Evolutionary conservation across 1,139 yeast genomes (phyloP), one percentile per base, ranked within the genome.

Genomic region (Zhuliangozyma blackwelliae): DNA sequence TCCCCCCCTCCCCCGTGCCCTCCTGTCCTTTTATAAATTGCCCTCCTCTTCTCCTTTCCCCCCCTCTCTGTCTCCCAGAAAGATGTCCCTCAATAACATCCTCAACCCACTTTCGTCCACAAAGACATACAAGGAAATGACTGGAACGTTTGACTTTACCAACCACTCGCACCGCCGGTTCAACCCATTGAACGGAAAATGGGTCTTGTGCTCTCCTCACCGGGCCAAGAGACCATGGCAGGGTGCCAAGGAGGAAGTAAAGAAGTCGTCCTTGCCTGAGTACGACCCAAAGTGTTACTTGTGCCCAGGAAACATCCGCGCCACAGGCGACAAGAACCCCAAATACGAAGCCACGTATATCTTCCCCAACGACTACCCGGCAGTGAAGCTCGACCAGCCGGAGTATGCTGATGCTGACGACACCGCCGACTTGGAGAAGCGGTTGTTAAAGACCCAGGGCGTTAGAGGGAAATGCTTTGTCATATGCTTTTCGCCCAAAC

Each of bases 161-260:
- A 74, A 75, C 47, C 75, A 75, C 48, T 74, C 88, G 3, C 92
- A 82, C 51, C 74, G 87, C 43, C 72, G 92, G 33, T 77, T 63
- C 57, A 83, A 83, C 49, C 88, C 87, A 6, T 68, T 82, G 44
- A 71, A 82, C 20, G 74, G 77, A 38, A 59, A 72, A 20, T 81
- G 81, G 75, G 77, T 83, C 25, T 65, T 83, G 37, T 83, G 85
- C 39, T 82, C 89, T 7, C 92, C 92, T 5, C 92, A 83, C 53
- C 66, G 92, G 41, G 78, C 89, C 27, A 81, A 82, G 55, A 72
- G 92, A 47, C 90, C 89, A 19, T 83, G 90, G 92, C 85, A 80
- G 56, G 90, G 90, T 33, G 86, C 82, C 46, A 70, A 78, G 46
- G 90, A 83, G 54, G 69, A 66, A 33, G 59, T 71, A 21, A 57